Evolutionary conservation across 768 basidiomycete genomes (phyloP).

Genomic region (Lentinula lateritia): DNA sequence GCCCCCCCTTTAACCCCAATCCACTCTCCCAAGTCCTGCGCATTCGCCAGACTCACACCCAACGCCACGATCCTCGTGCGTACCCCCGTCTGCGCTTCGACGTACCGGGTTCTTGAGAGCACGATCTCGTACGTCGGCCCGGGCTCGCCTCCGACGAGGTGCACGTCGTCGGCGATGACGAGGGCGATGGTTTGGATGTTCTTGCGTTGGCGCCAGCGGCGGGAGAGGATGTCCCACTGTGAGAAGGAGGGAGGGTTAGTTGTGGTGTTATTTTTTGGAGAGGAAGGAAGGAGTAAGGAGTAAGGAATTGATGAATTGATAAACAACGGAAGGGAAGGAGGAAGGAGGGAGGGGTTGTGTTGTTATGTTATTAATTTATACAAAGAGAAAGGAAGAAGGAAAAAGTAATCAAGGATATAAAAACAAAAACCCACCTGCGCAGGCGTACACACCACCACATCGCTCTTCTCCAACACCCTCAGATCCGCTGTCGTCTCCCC

Average conservation of each 20-base stretch:
- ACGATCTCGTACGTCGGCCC: slow-evolving; percentile 97
- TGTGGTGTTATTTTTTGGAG: background rate
- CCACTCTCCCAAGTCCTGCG: slow-evolving; percentile 95
- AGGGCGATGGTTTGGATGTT: slow-evolving; percentile 92
- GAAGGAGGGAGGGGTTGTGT: too few species aligned
- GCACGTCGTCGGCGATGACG: slow-evolving; percentile 92
- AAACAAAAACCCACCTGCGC: slow-evolving; percentile 54
- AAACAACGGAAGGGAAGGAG: too few species aligned
- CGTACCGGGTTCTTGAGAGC: slow-evolving; percentile 94
- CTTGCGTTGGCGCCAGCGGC: slow-evolving; percentile 95
- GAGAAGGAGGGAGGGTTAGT: slow-evolving; percentile 4
- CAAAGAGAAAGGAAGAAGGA: too few species aligned
- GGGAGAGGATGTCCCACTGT: slow-evolving; percentile 92
- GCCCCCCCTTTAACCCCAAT: slow-evolving; percentile 91
- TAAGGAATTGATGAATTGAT: too few species aligned
- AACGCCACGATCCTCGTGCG: slow-evolving; percentile 95
- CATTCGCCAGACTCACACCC: slow-evolving; percentile 92
- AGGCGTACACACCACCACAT: slow-evolving; percentile 93
- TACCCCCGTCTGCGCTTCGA: slow-evolving; percentile 87
- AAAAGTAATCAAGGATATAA: background rate
- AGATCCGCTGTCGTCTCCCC: slow-evolving; percentile 93
- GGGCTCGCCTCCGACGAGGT: slow-evolving; percentile 90
- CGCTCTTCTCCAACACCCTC: slow-evolving; percentile 82
- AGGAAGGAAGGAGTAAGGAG: too few species aligned
- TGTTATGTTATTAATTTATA: too few species aligned